Conservation (phyloP, 75 land plant genomes). For the Gnetum montanum region DNA sequence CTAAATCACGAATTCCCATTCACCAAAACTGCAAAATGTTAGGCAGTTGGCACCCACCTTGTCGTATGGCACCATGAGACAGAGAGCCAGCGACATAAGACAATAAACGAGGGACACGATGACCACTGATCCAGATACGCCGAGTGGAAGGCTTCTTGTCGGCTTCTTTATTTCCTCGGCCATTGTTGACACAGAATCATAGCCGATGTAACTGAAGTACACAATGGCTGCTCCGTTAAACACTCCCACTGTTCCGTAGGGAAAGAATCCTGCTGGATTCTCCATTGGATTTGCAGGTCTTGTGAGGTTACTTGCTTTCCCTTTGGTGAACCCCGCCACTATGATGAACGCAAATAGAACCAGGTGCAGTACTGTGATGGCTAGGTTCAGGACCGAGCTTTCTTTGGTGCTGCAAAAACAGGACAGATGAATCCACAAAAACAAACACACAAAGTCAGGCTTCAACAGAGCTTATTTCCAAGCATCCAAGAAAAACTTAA, state of each 20-base stretch:
- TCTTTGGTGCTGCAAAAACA: constrained; percentile 47
- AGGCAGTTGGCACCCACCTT: constrained; percentile 28
- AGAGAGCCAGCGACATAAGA: constrained; percentile 54
- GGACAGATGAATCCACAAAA: not conserved
- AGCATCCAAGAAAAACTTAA: too few relatives aligned
- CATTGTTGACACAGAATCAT: constrained; percentile 69
- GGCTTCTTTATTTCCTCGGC: constrained; percentile 78
- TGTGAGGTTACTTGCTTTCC: constrained; percentile 27
- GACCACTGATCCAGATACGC: constrained; percentile 66
- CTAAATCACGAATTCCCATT: too few relatives aligned
- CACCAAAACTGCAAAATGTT: too few relatives aligned
- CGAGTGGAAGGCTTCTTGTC: constrained; percentile 51
- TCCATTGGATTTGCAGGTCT: constrained; percentile 19
- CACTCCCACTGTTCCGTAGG: constrained; percentile 50
- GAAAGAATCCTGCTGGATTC: constrained; percentile 41
- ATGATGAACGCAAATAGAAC: constrained; percentile 45
- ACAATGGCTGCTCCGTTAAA: constrained; percentile 73
- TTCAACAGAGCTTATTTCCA: too few relatives aligned
- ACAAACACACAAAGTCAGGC: not conserved
- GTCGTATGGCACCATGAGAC: constrained; percentile 52
- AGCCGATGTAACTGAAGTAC: constrained; percentile 83
- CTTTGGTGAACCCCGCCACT: constrained; percentile 34
- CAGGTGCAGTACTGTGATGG: constrained; percentile 43
- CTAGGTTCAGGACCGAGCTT: constrained; percentile 43
- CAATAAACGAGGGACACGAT: constrained; percentile 50